A percentile compares a stretch with the other conserved stretches of the same genome.
phyloP scores from a whole-genome alignment of 345 rosid genomes.

The Camelina laxa region DNA sequence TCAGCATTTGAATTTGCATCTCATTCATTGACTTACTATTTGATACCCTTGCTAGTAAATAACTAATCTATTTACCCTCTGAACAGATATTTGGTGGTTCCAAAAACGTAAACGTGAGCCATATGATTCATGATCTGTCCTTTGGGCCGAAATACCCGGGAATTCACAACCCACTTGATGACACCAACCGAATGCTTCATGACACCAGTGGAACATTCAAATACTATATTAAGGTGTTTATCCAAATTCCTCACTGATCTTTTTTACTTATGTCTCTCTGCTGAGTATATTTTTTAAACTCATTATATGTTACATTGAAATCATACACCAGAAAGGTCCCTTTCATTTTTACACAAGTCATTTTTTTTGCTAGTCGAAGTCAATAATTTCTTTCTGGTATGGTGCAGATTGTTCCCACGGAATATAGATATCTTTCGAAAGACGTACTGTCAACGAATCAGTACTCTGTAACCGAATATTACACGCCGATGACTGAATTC shows the following conservation, averaged over 20 bases:
- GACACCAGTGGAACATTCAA: slow-evolving; percentile 90
- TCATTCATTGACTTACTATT: slow-evolving; percentile 11
- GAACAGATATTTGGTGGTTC: slow-evolving; percentile 90
- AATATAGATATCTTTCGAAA: slow-evolving; percentile 83
- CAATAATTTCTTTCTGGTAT: slow-evolving; percentile 22
- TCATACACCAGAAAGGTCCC: neutral
- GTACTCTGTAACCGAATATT: slow-evolving; percentile 93
- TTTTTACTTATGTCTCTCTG: neutral
- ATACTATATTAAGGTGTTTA: slow-evolving; percentile 82
- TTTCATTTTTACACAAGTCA: neutral
- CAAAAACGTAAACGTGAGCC: slow-evolving; percentile 86
- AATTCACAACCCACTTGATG: slow-evolving; percentile 95
- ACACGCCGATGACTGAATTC: slow-evolving; percentile 69
- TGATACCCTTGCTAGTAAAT: slow-evolving; percentile 2
- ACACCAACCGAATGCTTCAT: slow-evolving; percentile 66
- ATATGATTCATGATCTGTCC: slow-evolving; percentile 81
- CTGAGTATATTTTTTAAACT: neutral
- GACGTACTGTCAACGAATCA: slow-evolving; percentile 91
- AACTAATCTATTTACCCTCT: slow-evolving; percentile 13
- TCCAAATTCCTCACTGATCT: slow-evolving; percentile 36
- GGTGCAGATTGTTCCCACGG: slow-evolving; percentile 95
- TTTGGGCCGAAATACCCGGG: slow-evolving; percentile 98
- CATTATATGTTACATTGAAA: neutral
- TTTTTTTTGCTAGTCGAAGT: slow-evolving; percentile 1
- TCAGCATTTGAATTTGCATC: neutral